These are phyloP conservation scores for Arabis alpina DNA, from an alignment of 345 rosid genomes.

Conservation along the genomic window DNA sequence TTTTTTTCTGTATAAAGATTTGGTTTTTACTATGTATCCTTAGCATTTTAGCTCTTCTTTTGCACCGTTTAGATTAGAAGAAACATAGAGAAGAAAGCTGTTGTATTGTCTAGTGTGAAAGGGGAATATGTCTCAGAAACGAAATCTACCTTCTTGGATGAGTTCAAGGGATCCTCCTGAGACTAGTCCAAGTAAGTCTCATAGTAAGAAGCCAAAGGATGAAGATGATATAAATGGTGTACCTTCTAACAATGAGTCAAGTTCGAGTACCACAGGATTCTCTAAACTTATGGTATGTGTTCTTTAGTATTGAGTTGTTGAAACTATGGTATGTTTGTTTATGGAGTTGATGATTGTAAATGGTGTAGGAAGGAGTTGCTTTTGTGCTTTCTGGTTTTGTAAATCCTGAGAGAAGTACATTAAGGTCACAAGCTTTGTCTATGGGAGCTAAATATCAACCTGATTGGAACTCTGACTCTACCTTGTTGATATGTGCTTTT, in stretches of 20 bases:
- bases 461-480: conserved; percentile 82
- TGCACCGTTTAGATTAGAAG: not conserved
- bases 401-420: conserved; percentile 78
- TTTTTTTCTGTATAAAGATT: not conserved
- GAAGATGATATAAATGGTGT: conserved; percentile 33
- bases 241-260: conserved; percentile 26
- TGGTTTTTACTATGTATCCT: not conserved
- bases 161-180: conserved; percentile 49
- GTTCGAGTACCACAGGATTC: conserved; percentile 39
- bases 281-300: conserved; percentile 67
- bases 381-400: conserved; percentile 88
- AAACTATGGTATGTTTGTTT: conserved; percentile 1
- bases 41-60: not conserved
- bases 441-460: conserved; percentile 88
- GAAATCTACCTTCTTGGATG: conserved; percentile 91
- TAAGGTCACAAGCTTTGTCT: conserved; percentile 79
- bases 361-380: conserved; percentile 80
- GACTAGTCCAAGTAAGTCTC: conserved; percentile 24
- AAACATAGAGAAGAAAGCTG: conserved; percentile 11
- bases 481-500: conserved; percentile 85
- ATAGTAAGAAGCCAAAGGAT: conserved; percentile 43
- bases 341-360: conserved; percentile 13
- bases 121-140: conserved; percentile 48
- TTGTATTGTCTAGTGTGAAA: conserved; percentile 6
- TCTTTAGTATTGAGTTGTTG: conserved; percentile 5